Evolutionary conservation across 2,329 filamentous ascomycete species (phyloP).

Genomic region (Aspergillus texensis): DNA sequence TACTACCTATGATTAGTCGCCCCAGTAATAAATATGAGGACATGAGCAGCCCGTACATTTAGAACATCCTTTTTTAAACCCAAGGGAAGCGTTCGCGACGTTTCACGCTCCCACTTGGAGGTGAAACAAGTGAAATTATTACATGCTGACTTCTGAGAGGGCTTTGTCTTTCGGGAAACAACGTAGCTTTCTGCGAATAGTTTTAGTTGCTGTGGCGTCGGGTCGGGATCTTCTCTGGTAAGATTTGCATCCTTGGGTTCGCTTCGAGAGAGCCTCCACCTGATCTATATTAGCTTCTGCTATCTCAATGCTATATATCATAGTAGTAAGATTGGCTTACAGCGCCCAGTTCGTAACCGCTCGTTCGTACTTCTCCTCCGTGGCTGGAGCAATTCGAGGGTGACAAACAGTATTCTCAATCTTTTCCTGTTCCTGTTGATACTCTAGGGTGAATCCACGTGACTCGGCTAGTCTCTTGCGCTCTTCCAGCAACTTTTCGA

Average conservation of each 20-base stretch:
- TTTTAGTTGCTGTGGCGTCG: constrained; percentile 15
- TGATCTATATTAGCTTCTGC: neutral
- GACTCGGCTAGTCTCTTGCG: neutral
- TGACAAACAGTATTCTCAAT: neutral
- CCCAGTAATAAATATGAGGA: neutral
- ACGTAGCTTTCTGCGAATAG: constrained; percentile 19
- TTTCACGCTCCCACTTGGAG: constrained; percentile 19
- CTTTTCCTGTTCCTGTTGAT: neutral
- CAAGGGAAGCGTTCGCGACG: constrained; percentile 6
- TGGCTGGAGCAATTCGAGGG: neutral
- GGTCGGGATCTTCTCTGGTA: constrained; percentile 12
- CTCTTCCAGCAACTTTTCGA: neutral
- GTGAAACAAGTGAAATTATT: constrained; percentile 12
- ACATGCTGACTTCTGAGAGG: constrained; percentile 10
- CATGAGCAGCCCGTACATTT: constrained; percentile 10
- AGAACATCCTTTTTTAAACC: constrained; percentile 18
- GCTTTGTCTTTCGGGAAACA: constrained; percentile 7
- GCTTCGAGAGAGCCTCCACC: constrained; percentile 8
- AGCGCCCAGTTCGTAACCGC: neutral
- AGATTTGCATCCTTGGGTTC: constrained; percentile 7
- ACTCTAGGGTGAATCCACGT: neutral
- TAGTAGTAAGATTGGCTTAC: neutral
- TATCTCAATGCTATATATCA: neutral
- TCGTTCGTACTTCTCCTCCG: neutral
- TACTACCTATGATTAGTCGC: constrained; percentile 10